phyloP scores from a whole-genome alignment of 73 alveolate species.

The Paramecium octaurelia region DNA sequence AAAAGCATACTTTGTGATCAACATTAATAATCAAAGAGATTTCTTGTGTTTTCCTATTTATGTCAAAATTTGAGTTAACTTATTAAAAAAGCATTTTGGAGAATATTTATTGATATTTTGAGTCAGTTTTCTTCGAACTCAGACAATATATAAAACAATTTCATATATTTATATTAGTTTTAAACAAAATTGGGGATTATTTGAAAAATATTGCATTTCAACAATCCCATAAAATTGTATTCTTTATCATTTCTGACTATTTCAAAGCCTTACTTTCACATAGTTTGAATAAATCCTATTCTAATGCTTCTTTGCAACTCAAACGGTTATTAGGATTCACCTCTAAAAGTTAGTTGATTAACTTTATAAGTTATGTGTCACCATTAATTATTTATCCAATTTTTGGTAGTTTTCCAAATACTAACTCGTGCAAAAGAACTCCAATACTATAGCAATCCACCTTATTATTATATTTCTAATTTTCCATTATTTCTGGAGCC shows the following conservation, averaged over 20 bases:
- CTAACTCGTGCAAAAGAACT: neutral
- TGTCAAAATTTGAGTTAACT: too few relatives aligned
- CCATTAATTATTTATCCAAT: neutral
- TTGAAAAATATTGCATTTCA: neutral
- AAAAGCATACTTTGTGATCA: too few relatives aligned
- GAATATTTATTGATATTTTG: neutral
- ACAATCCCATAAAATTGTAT: neutral
- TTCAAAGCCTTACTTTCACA: neutral
- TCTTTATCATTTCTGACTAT: neutral
- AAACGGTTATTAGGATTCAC: neutral
- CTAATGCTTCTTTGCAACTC: neutral
- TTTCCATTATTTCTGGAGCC: constrained; percentile 37
- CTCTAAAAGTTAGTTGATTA: neutral
- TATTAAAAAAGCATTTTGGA: too few relatives aligned
- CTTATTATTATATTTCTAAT: neutral
- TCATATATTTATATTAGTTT: neutral
- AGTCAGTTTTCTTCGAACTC: neutral
- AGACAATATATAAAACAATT: neutral
- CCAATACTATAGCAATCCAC: constrained; percentile 48
- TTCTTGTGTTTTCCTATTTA: too few relatives aligned
- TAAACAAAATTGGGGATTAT: neutral
- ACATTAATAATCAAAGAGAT: too few relatives aligned
- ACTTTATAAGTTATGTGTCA: neutral
- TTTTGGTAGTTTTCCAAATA: neutral
- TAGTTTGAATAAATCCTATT: neutral